A percentile compares a stretch with the other conserved stretches of the same genome.
These are phyloP conservation scores for Daedaleopsis nitida DNA, from an alignment of 768 basidiomycete genomes.

Conservation along the genomic window DNA sequence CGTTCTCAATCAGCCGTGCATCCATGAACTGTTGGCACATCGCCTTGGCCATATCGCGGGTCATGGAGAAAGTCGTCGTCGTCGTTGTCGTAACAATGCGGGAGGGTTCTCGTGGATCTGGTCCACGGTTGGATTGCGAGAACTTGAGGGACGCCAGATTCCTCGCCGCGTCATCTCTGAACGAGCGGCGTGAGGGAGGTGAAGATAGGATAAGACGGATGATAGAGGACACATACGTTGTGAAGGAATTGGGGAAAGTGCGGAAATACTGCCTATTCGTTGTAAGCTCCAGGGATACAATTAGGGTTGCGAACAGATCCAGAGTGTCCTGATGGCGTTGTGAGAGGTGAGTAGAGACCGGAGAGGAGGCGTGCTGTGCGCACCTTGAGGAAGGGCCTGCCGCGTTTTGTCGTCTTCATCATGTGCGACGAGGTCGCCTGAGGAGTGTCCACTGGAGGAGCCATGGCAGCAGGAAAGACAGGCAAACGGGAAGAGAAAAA, in stretches of 20 bases:
- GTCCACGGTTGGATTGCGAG: constrained; percentile 97
- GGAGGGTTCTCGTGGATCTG: constrained; percentile 97
- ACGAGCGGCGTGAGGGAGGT: constrained; percentile 18
- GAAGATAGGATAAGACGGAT: constrained; percentile 11
- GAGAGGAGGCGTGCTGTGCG: constrained; percentile 16
- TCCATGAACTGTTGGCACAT: constrained; percentile 99
- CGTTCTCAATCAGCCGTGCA: constrained; percentile 96
- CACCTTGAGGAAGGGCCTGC: constrained; percentile 92
- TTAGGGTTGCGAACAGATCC: constrained; percentile 95
- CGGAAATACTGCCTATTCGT: constrained; percentile 97
- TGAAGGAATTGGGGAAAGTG: constrained; percentile 91
- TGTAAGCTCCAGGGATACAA: constrained; percentile 88
- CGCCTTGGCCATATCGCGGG: constrained; percentile 98
- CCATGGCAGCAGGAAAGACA: constrained; percentile 33
- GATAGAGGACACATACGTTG: constrained; percentile 66
- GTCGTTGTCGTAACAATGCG: constrained; percentile 99
- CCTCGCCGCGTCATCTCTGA: constrained; percentile 90
- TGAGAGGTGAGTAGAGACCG: background rate
- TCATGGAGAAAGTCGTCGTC: constrained; percentile 99
- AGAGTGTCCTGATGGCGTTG: constrained; percentile 77
- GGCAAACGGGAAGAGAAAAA: constrained; percentile 32
- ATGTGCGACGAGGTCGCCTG: constrained; percentile 80
- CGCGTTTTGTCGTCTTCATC: constrained; percentile 99
- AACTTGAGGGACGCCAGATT: constrained; percentile 97
- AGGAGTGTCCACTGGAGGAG: constrained; percentile 40